Conservation (phyloP, 139 green algal genomes). For the Diplosphaera chodatii region DNA sequence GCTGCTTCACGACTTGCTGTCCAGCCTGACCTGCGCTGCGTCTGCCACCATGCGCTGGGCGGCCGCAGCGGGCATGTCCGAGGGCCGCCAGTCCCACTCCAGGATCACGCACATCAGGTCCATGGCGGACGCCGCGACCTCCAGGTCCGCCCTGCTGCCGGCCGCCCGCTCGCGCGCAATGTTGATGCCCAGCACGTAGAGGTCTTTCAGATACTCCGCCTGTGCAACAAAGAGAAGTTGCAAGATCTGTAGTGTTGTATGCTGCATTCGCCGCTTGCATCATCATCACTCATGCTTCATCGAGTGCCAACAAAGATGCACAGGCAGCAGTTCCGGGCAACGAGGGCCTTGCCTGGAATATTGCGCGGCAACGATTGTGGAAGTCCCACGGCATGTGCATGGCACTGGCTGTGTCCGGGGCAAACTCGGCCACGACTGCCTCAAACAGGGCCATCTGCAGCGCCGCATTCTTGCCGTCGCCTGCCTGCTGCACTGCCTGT, state of each 20-base stretch:
- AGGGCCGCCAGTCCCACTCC: constrained; percentile 67
- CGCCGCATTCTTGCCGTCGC: neutral
- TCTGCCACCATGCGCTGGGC: neutral
- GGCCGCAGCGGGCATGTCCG: neutral
- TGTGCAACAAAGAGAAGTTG: too few species aligned
- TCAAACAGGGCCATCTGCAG: constrained; percentile 40
- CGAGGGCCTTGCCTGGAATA: constrained; percentile 36
- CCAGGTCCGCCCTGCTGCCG: constrained; percentile 35
- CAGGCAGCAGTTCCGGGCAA: too few species aligned
- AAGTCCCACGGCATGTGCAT: constrained; percentile 75
- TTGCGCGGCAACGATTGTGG: constrained; percentile 63
- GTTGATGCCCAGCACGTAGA: constrained; percentile 54
- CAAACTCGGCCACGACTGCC: constrained; percentile 74
- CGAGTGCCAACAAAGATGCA: too few species aligned
- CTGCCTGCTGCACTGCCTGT: neutral
- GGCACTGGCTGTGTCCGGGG: constrained; percentile 45
- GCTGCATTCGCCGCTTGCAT: too few species aligned
- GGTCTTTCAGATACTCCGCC: constrained; percentile 51
- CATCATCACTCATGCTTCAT: too few species aligned
- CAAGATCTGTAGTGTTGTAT: too few species aligned
- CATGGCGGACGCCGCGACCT: constrained; percentile 46
- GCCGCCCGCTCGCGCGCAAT: constrained; percentile 25
- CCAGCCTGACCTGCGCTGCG: neutral
- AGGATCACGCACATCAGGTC: constrained; percentile 61
- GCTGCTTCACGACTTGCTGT: too few species aligned